phyloP scores from a whole-genome alignment of 164 flowering plant species.

The Nymphaea thermarum region DNA sequence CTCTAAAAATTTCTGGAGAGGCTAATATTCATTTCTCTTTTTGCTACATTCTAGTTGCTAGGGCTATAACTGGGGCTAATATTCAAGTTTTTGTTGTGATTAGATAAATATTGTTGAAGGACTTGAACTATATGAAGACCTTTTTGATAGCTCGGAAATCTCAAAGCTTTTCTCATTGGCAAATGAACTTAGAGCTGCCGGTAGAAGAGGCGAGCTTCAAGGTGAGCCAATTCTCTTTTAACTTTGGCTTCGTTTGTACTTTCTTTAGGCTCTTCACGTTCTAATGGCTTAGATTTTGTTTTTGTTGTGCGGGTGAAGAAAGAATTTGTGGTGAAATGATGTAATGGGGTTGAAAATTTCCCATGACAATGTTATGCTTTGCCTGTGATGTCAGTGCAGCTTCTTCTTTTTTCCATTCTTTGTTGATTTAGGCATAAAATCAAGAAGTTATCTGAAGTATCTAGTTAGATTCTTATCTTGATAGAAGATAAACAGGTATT shows the following conservation, averaged over 20 bases:
- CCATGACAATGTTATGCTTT: too few species aligned
- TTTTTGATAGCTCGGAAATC: slow-evolving; percentile 40
- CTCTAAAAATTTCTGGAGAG: too few species aligned
- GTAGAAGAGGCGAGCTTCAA: slow-evolving; percentile 64
- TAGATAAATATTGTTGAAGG: slow-evolving; percentile 85
- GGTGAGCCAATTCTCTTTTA: slow-evolving; percentile 33
- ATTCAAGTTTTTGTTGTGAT: neutral
- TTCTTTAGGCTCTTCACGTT: neutral
- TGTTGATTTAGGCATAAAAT: too few species aligned
- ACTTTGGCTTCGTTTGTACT: neutral
- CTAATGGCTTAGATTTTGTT: too few species aligned
- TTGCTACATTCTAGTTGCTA: too few species aligned
- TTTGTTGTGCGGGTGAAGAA: neutral
- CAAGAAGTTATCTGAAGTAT: too few species aligned
- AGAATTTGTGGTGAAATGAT: neutral
- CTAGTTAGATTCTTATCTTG: too few species aligned
- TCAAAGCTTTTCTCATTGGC: slow-evolving; percentile 45
- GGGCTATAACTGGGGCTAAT: neutral
- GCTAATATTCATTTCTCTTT: too few species aligned
- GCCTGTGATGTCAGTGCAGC: too few species aligned
- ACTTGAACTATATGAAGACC: slow-evolving; percentile 49
- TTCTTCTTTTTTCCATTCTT: too few species aligned
- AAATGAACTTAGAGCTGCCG: slow-evolving; percentile 71
- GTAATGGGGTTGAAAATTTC: too few species aligned
- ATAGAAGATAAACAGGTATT: too few species aligned